These are phyloP conservation scores for Brasenia schreberi DNA, from an alignment of 164 flowering plant genomes.

Conservation along the genomic window DNA sequence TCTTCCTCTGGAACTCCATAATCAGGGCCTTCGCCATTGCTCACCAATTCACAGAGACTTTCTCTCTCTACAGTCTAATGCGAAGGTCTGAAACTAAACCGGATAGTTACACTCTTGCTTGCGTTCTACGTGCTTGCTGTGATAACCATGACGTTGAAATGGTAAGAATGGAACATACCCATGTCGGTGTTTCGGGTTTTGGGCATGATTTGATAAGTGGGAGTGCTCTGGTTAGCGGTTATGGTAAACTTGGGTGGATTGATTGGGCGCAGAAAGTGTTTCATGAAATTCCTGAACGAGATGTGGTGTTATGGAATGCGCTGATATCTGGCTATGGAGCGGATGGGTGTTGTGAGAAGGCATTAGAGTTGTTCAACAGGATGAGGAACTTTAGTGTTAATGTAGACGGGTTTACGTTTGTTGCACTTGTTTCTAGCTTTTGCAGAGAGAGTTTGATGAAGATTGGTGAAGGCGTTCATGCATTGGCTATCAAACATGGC, in stretches of 20 bases:
- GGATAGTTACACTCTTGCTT: conserved; percentile 63
- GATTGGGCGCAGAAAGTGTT: conserved; percentile 48
- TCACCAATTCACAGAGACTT: conserved; percentile 24
- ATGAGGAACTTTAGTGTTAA: conserved; percentile 31
- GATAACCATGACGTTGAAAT: conserved; percentile 25
- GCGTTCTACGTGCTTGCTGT: conserved; percentile 43
- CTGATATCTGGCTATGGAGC: conserved; percentile 46
- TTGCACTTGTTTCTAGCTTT: conserved; percentile 38
- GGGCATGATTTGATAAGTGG: conserved; percentile 30
- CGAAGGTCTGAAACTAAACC: conserved; percentile 31
- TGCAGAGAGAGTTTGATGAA: conserved; percentile 19
- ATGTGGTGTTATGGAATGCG: conserved; percentile 64
- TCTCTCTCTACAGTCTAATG: conserved; percentile 38
- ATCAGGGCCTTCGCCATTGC: conserved; percentile 58
- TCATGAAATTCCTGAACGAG: conserved; percentile 30
- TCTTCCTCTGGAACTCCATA: conserved; percentile 79
- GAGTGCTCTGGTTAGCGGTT: conserved; percentile 59
- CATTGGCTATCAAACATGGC: conserved; percentile 41
- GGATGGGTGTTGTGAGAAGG: conserved; percentile 34
- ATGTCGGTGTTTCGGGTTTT: conserved; percentile 32
- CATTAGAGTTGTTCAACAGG: conserved; percentile 26
- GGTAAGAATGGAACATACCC: conserved; percentile 40
- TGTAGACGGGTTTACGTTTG: conserved; percentile 63
- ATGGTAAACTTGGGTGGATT: conserved; percentile 42
- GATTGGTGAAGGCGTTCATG: conserved; percentile 46